Conservation (phyloP, 768 basidiomycete species). For the Brasilioporus rufonigricans region DNA sequence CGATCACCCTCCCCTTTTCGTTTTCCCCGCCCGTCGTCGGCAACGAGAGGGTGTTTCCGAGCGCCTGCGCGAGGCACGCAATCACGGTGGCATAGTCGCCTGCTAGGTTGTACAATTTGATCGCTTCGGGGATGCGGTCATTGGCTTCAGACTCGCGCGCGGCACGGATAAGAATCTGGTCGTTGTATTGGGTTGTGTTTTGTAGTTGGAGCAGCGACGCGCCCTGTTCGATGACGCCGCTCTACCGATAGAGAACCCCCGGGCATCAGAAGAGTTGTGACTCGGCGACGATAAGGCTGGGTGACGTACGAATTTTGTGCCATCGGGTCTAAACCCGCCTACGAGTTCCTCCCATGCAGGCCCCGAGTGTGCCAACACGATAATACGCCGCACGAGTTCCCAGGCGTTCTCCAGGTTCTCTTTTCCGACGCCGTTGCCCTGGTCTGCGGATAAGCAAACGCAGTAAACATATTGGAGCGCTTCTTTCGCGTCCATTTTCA, state of each 20-base stretch:
- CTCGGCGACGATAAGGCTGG: not conserved
- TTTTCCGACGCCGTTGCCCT: constrained; percentile 65
- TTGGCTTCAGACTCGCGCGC: constrained; percentile 82
- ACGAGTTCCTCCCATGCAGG: constrained; percentile 91
- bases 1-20: too few relatives aligned
- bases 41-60: constrained; percentile 79
- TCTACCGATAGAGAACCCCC: constrained; percentile 40
- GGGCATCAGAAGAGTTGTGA: not conserved
- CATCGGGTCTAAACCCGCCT: constrained; percentile 88
- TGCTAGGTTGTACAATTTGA: constrained; percentile 94
- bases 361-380: constrained; percentile 74
- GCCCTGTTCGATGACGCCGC: constrained; percentile 84
- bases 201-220: constrained; percentile 71
- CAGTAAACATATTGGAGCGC: constrained; percentile 95
- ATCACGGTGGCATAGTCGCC: constrained; percentile 89
- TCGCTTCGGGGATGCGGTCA: constrained; percentile 83
- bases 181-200: constrained; percentile 67
- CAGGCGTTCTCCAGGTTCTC: constrained; percentile 82
- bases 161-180: constrained; percentile 78
- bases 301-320: constrained; percentile 76
- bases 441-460: constrained; percentile 74
- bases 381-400: constrained; percentile 76
- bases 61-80: constrained; percentile 78
- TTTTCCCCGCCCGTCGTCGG: constrained; percentile 46
- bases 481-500: constrained; percentile 88